Percentiles rank a stretch among this genome's conserved stretches.
Evolutionary conservation across 2,329 filamentous ascomycete genomes (phyloP).

Genomic region (Gyromitra esculenta): DNA sequence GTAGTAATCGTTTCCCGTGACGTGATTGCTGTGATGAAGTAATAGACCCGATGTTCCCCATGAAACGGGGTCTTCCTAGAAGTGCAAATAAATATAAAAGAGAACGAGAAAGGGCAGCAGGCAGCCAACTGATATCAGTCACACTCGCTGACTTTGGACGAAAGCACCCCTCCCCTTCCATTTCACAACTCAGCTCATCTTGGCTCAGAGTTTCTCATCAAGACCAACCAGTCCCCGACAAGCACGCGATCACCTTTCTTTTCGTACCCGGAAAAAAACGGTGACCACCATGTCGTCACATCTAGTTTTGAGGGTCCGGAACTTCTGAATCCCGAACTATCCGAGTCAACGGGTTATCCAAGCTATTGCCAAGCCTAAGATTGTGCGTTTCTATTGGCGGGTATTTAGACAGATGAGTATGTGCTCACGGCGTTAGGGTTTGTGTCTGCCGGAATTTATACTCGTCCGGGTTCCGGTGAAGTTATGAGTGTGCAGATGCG

Average conservation of each 20-base stretch:
- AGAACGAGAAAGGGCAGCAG: not conserved
- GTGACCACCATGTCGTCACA: slow-evolving; percentile 16
- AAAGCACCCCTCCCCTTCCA: not conserved
- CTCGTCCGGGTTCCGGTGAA: slow-evolving; percentile 25
- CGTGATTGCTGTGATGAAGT: slow-evolving; percentile 1
- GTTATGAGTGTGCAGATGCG: slow-evolving; percentile 3
- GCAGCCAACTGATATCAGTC: not conserved
- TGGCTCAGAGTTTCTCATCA: not conserved
- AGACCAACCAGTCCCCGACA: not conserved
- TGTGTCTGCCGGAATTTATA: slow-evolving; percentile 2
- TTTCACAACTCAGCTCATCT: not conserved
- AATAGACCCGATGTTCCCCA: too few relatives aligned
- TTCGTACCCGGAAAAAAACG: not conserved
- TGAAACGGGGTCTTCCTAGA: too few relatives aligned
- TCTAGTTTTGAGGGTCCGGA: slow-evolving; percentile 6
- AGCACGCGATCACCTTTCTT: slow-evolving; percentile 25
- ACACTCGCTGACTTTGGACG: not conserved
- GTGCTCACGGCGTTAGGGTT: not conserved
- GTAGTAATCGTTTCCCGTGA: not conserved
- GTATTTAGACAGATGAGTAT: not conserved
- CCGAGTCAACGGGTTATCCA: slow-evolving; percentile 1
- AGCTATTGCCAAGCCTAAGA: slow-evolving; percentile 19
- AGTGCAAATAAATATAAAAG: not conserved
- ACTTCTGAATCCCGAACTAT: slow-evolving; percentile 6
- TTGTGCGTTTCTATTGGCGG: not conserved